Evolutionary conservation across 768 basidiomycete species (phyloP), one percentile per base, ranked within the genome.

Genomic region (Termitomyces sp.): DNA sequence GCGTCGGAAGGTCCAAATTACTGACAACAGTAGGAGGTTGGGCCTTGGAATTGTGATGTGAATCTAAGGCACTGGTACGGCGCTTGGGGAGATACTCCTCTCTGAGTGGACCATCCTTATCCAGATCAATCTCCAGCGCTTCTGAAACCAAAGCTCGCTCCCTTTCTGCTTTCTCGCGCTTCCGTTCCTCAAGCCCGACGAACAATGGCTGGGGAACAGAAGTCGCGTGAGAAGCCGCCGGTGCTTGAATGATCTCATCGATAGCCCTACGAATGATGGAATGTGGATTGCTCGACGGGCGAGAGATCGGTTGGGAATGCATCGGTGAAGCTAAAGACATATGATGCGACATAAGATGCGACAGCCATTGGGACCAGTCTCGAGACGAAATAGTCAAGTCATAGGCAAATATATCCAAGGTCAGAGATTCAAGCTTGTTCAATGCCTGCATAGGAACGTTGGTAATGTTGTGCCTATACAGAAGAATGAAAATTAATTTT

Each of bases 71-170:
- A 62, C 76, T 82, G 58, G 74, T 65, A 48, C 86, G 85, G 50
- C 88, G 86, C 60, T 75, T 81, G 14, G 90, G 90, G 52, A 91
- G 68, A 59, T 92, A 91, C 63, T 92, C 89, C 64, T 90, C 87
- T 48, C 88, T 74, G 48, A 92, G 74, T 34, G 90, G 90, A 2
- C 90, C 90, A 64, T 90, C 88, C 66, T 89, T 85, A 60, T 92
- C 90, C 42, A 92, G 74, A 69, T 92, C 84, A 51, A 92, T 88
- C 63, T 90, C 88, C 40, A 82, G 67, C 3, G 77, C 74, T 56
- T 86, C 84, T 49, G 76, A 70, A 12, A 62, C 67, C 61, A 66
- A 62, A 19, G 69, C 68, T 46, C 71, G 64, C 53, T 79, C 71
- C 58, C 74, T 73, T 52, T 81, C 80, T 19, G 75, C 55, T 44